Conservation (phyloP, 768 basidiomycete genomes). For the Pholiota molesta region DNA sequence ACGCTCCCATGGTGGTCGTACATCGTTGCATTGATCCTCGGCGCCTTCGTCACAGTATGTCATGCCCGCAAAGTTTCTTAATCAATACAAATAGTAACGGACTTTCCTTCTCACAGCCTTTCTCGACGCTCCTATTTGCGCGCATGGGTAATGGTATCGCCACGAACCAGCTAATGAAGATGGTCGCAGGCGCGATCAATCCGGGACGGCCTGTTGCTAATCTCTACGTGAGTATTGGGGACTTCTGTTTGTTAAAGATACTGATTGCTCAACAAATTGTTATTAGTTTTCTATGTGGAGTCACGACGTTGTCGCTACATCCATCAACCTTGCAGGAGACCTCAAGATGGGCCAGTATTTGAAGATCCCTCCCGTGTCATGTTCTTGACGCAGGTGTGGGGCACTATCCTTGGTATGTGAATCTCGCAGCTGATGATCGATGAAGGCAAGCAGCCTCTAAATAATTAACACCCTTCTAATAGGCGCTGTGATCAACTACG, state of each 20-base stretch:
- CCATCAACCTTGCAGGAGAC: conserved; percentile 55
- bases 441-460: background rate
- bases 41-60: conserved; percentile 43
- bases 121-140: conserved; percentile 57
- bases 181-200: conserved; percentile 62
- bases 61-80: background rate
- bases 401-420: conserved; percentile 55
- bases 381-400: conserved; percentile 68
- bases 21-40: conserved; percentile 56
- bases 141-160: conserved; percentile 65
- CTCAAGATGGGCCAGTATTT: conserved; percentile 76
- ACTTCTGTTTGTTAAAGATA: background rate
- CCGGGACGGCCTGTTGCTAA: conserved; percentile 71
- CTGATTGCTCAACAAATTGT: background rate
- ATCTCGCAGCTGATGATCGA: background rate
- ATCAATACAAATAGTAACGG: background rate
- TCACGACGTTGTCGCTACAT: conserved; percentile 60
- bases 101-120: conserved; percentile 36
- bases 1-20: conserved; percentile 68
- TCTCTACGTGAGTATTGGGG: conserved; percentile 51
- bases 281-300: conserved; percentile 69
- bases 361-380: conserved; percentile 71
- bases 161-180: conserved; percentile 66
- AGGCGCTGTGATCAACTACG: conserved; percentile 43
- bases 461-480: background rate